Percentiles rank a stretch among this genome's conserved stretches.
Evolutionary conservation across 2,329 filamentous ascomycete species (phyloP).

Genomic region (Penicillium nordicum): DNA sequence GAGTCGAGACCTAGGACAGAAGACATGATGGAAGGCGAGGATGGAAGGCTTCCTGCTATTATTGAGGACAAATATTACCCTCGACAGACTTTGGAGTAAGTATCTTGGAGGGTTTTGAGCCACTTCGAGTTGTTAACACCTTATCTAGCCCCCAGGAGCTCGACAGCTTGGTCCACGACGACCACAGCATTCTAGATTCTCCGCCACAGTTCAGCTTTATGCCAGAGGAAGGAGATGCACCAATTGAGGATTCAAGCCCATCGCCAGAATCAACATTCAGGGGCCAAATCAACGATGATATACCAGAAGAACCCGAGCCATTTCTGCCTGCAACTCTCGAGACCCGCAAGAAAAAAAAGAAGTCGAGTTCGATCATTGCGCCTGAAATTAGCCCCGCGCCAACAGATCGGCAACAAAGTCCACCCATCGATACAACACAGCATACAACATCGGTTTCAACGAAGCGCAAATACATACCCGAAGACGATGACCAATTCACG

Average conservation of each 20-base stretch:
- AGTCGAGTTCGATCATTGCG: not conserved
- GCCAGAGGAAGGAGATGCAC: conserved; percentile 23
- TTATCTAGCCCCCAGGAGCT: conserved; percentile 36
- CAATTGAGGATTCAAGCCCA: conserved; percentile 28
- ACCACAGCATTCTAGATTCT: conserved; percentile 26
- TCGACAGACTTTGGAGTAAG: conserved; percentile 54
- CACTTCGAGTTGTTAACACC: not conserved
- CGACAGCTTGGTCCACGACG: conserved; percentile 26
- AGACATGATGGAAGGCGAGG: conserved; percentile 20
- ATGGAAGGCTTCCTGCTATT: conserved; percentile 55
- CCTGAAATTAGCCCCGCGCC: not conserved
- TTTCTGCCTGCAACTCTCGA: conserved; percentile 32
- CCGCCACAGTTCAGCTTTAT: conserved; percentile 14
- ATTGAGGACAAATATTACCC: conserved; percentile 58
- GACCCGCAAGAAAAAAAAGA: conserved; percentile 31
- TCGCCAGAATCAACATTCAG: conserved; percentile 1
- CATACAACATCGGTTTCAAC: conserved; percentile 50
- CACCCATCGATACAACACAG: conserved; percentile 7
- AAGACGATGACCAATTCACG: conserved; percentile 45
- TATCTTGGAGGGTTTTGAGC: not conserved
- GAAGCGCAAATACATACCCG: conserved; percentile 57
- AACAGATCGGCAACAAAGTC: not conserved
- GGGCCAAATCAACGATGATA: not conserved
- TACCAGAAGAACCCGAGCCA: conserved; percentile 11
- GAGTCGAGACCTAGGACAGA: conserved; percentile 19